These are phyloP conservation scores for Juncus inflexus DNA, from an alignment of 176 grass and related monocot species.

Conservation along the genomic window DNA sequence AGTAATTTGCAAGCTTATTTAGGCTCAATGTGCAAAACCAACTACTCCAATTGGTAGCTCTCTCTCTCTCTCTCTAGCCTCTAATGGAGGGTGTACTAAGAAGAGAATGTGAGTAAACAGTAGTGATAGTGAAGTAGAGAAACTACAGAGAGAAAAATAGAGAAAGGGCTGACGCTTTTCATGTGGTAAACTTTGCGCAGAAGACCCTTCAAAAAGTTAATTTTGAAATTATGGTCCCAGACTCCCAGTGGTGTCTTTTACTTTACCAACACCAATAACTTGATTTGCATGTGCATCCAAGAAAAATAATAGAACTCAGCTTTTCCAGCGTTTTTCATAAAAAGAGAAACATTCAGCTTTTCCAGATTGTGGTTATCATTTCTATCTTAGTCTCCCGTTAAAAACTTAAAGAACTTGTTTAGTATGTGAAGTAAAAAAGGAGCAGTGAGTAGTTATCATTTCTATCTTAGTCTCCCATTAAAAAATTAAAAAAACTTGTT, in stretches of 20 bases:
- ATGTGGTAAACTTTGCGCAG: conserved; percentile 12
- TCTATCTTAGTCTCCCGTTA: too few relatives aligned
- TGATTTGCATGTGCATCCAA: conserved; percentile 13
- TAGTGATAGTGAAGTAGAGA: neutral
- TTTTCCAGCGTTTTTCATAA: neutral
- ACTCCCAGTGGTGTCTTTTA: too few relatives aligned
- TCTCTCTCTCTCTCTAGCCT: conserved; percentile 3
- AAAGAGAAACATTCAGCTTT: neutral
- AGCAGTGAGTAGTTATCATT: too few relatives aligned
- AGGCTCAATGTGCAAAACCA: neutral
- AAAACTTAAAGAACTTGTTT: too few relatives aligned
- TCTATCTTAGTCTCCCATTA: too few relatives aligned
- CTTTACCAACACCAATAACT: neutral
- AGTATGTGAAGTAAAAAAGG: too few relatives aligned
- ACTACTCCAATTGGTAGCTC: neutral
- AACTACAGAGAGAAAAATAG: neutral
- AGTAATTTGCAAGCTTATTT: conserved; percentile 2
- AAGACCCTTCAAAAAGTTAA: neutral
- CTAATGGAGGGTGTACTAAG: neutral
- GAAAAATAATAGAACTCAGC: neutral
- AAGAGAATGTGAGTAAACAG: neutral
- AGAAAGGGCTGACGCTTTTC: conserved; percentile 4
- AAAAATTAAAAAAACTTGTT: too few relatives aligned
- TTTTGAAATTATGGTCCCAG: neutral
- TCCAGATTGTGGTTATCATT: neutral